A percentile compares a stretch with the other conserved stretches of the same genome.
Conservation (phyloP, 1,139 yeast species). For the Cylindricascospora bacillispora region DNA sequence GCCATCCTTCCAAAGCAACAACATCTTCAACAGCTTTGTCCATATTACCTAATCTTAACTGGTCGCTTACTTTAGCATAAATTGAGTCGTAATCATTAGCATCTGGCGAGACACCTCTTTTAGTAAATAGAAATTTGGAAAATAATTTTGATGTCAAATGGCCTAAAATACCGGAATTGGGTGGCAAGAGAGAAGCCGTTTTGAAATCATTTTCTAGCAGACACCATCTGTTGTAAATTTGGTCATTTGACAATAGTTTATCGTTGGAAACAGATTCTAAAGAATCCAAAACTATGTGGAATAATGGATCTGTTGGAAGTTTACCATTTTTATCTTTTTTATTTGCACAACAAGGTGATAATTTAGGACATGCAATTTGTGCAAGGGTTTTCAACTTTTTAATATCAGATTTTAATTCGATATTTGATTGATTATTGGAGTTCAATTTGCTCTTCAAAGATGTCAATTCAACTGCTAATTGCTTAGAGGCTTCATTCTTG, state of each 20-base stretch:
- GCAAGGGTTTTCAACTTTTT: conserved; percentile 22
- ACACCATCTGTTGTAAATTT: conserved; percentile 61
- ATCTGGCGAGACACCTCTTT: conserved; percentile 50
- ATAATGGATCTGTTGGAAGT: conserved; percentile 14
- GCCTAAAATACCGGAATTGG: conserved; percentile 90
- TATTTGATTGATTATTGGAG: conserved; percentile 11
- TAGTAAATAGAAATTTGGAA: conserved; percentile 58
- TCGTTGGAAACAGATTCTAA: conserved; percentile 10
- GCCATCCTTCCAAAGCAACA: conserved; percentile 84
- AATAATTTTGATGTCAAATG: conserved; percentile 71
- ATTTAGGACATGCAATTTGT: conserved; percentile 15
- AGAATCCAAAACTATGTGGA: conserved; percentile 19
- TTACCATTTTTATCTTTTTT: conserved; percentile 8
- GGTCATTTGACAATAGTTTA: conserved; percentile 36
- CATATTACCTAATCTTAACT: conserved; percentile 64
- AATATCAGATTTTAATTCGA: conserved; percentile 24
- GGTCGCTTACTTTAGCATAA: conserved; percentile 72
- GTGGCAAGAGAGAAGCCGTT: conserved; percentile 79
- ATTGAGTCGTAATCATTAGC: conserved; percentile 84
- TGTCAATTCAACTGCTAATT: conserved; percentile 14
- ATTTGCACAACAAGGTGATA: conserved; percentile 13
- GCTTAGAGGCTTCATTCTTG: conserved; percentile 21
- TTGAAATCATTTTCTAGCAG: conserved; percentile 76
- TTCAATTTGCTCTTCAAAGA: conserved; percentile 14
- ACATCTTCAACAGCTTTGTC: conserved; percentile 89